Percentiles rank a stretch among this genome's conserved stretches.
phyloP scores from a whole-genome alignment of 352 stramenopile genomes.

The Phytopythium litorale region DNA sequence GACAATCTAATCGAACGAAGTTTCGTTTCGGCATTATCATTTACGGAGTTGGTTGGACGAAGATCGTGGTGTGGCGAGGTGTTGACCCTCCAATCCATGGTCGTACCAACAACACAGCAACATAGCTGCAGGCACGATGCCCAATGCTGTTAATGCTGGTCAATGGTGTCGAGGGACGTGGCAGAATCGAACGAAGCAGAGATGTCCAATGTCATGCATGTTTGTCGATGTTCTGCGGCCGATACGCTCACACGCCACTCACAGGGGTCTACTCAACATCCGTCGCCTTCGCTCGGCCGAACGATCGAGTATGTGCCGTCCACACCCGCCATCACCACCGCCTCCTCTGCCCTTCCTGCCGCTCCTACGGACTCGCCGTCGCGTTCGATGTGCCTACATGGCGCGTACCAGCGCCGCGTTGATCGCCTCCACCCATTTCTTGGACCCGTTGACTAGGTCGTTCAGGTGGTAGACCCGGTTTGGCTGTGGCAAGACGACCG shows the following conservation, averaged over 20 bases:
- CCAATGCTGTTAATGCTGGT: no score
- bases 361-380: slow-evolving; percentile 14
- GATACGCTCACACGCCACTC: slow-evolving; percentile 14
- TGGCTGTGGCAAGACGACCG: slow-evolving; percentile 32
- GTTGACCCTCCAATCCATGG: background rate
- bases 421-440: slow-evolving; percentile 89
- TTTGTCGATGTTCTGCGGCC: slow-evolving; percentile 8
- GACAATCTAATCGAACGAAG: slow-evolving; percentile 24
- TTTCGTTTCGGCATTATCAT: slow-evolving; percentile 20
- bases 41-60: background rate
- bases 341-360: slow-evolving; percentile 4
- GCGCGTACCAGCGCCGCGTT: slow-evolving; percentile 74
- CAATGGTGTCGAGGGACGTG: no score
- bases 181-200: no score
- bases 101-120: no score
- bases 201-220: slow-evolving; percentile 16
- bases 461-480: slow-evolving; percentile 88
- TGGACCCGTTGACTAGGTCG: slow-evolving; percentile 85
- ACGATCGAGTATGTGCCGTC: slow-evolving; percentile 2
- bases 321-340: slow-evolving; percentile 11
- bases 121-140: no score
- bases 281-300: background rate
- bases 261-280: slow-evolving; percentile 30
- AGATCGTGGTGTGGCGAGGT: background rate
- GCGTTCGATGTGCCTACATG: slow-evolving; percentile 28